Base-by-base conservation (phyloP, 495 filamentous ascomycete genomes). In the Daldinia loculata region DNA sequence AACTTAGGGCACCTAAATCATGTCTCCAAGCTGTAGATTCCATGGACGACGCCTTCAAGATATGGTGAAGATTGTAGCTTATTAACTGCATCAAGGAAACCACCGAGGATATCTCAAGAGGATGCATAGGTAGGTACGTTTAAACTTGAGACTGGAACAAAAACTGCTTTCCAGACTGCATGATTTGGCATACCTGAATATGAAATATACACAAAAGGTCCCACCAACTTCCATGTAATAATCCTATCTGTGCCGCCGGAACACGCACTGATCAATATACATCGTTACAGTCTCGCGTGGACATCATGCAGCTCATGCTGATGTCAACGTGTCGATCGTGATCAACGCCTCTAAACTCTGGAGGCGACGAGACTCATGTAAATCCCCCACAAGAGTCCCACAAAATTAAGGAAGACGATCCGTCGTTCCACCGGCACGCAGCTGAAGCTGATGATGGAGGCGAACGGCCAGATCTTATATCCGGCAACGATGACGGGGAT, bases 381-480 rank as follows among this genome's bases (percentile, higher is more conserved):
- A 55, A 78, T 75, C 52, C 76, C 76, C 76, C 76, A 78, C 58
- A 78, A 43, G 24, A 78, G 57, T 34, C 76, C 76, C 50, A 77
- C 66, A 68, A 78, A 78, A 69, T 74, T 78, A 67, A 78, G 72
- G 60, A 76, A 78, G 39, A 78, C 76, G 66, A 78, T 78, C 61
- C 76, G 70, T 55, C 69, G 66, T 63, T 78, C 76, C 59, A 78
- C 76, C 17, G 76, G 76, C 26, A 78, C 63, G 41, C 70, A 78
- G 51, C 64, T 78, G 34, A 77, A 78, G 72, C 74, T 77, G 56
- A 78, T 70, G 61, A 78, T 75, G 34, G 76, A 78, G 4, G 76
- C 76, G 63, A 78, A 76, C 2, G 76, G 76, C 76, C 76, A 78
- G 56, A 78, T 78, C 66, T 77, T 78, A 43, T 77, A 78, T 14